Conservation (phyloP, 305 asterid genomes). For the Ilex paraguariensis region DNA sequence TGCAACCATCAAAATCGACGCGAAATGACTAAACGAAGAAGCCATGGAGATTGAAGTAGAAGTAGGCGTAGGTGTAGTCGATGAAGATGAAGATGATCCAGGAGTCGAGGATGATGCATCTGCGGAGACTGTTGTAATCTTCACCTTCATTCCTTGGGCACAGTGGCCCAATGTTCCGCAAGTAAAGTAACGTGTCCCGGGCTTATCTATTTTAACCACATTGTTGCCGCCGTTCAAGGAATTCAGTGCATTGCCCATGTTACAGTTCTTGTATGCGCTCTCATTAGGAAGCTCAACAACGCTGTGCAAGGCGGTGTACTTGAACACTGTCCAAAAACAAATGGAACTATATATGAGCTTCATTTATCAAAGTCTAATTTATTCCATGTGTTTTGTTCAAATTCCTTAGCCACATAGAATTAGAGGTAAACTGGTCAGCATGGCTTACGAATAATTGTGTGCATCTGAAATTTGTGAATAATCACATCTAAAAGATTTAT, state of each 20-base stretch:
- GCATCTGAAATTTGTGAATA: too few species aligned
- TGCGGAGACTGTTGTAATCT: constrained; percentile 54
- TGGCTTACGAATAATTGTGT: too few species aligned
- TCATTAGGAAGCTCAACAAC: constrained; percentile 63
- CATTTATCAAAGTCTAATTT: background rate
- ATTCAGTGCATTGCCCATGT: constrained; percentile 39
- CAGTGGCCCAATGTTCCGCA: constrained; percentile 89
- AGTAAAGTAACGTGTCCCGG: constrained; percentile 71
- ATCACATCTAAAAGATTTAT: too few species aligned
- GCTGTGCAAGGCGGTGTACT: constrained; percentile 65
- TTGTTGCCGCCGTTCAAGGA: constrained; percentile 47
- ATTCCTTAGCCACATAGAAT: too few species aligned
- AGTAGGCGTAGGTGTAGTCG: constrained; percentile 23
- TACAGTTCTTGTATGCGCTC: constrained; percentile 64
- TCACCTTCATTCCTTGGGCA: constrained; percentile 77
- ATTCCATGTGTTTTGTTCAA: too few species aligned
- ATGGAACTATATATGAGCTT: background rate
- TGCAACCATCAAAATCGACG: background rate
- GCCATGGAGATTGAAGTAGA: background rate
- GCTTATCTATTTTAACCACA: constrained; percentile 55
- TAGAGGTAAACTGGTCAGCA: too few species aligned
- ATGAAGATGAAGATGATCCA: constrained; percentile 8
- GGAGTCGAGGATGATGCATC: constrained; percentile 21
- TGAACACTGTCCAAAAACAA: constrained; percentile 41
- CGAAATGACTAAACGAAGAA: background rate